These are phyloP conservation scores for Mortierella alpina DNA, from an alignment of 192 early-diverging fungal species.

Conservation along the genomic window DNA sequence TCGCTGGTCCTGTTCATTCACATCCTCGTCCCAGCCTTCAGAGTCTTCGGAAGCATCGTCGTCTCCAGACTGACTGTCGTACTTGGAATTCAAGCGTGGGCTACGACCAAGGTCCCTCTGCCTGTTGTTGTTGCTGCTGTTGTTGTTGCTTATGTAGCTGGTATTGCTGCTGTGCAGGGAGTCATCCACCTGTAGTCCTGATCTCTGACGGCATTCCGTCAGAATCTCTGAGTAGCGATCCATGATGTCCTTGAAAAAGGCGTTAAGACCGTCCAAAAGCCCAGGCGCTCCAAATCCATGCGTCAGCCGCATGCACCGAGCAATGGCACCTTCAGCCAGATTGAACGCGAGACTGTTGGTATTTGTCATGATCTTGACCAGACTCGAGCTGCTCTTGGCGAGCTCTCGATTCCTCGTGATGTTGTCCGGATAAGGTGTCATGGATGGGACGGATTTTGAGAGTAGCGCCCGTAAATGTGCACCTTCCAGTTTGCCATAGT, in stretches of 20 bases:
- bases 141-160: background rate
- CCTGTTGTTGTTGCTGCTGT: background rate
- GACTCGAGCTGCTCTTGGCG: slow-evolving; percentile 60
- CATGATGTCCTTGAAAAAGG: slow-evolving; percentile 60
- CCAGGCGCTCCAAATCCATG: slow-evolving; percentile 69
- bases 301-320: slow-evolving; percentile 68
- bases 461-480: slow-evolving; percentile 58
- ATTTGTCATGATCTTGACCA: slow-evolving; percentile 56
- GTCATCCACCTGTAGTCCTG: slow-evolving; percentile 51
- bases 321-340: slow-evolving; percentile 56
- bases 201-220: slow-evolving; percentile 48
- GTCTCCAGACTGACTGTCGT: slow-evolving; percentile 15
- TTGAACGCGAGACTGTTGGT: slow-evolving; percentile 45
- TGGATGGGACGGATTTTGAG: slow-evolving; percentile 26
- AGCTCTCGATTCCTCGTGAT: slow-evolving; percentile 47
- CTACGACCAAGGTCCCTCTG: slow-evolving; percentile 8
- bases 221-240: slow-evolving; percentile 58
- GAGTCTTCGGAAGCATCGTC: slow-evolving; percentile 49
- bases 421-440: slow-evolving; percentile 24
- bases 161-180: background rate
- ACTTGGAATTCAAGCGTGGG: slow-evolving; percentile 8
- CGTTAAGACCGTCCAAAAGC: slow-evolving; percentile 62
- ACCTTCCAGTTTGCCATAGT: slow-evolving; percentile 67
- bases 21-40: slow-evolving; percentile 61
- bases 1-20: slow-evolving; percentile 65